Evolutionary conservation across 768 basidiomycete genomes (phyloP), one percentile per base, ranked within the genome.

Genomic region (Mycena olivaceomarginata): DNA sequence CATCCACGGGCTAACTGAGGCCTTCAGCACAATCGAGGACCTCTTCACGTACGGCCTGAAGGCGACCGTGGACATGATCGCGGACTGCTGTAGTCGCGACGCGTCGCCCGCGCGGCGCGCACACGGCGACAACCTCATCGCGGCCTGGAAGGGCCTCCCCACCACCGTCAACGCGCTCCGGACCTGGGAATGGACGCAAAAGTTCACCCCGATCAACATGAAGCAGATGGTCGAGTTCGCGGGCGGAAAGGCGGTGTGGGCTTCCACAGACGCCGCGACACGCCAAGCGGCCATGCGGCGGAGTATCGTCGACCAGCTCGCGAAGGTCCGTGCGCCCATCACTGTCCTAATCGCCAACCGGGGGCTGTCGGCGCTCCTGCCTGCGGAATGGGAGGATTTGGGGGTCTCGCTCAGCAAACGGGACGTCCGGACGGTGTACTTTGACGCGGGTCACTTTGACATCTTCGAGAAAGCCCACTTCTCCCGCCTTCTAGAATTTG

Each of bases 171-270:
- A 60, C 57, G 73, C 73, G 8, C 9, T 74, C n/a, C 56, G 68
- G 9, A 45, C 73, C 4, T 74, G 73, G 73, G 73, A 74, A 60
- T 74, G 73, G 73, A 74, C 68, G 39, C 22, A 74, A 66, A 74
- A 56, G 39, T 68, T 53, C 8, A 56, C 48, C 22, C 56, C 15
- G 4, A 74, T 74, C 25, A 57, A 74, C 43, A 15, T 74, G 53
- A 74, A 67, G 43, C 73, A 68, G 56, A 39, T 74, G 6, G 48
- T 74, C 20, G 72, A 74, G 13, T 59, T 67, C 43, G 72, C 51
- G 2, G 72, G 72, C 22, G 72, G 72, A 25, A 43, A 10, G 48
- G 62, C 20, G 2, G 64, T 37, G 9, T 74, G 72, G 72, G 63
- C 40, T 37, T 39, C 63, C 16, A 31, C 72, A 7, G 72, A 67